Conservation (phyloP, 169 alveolate species). For the Plasmodium blacklocki region DNA sequence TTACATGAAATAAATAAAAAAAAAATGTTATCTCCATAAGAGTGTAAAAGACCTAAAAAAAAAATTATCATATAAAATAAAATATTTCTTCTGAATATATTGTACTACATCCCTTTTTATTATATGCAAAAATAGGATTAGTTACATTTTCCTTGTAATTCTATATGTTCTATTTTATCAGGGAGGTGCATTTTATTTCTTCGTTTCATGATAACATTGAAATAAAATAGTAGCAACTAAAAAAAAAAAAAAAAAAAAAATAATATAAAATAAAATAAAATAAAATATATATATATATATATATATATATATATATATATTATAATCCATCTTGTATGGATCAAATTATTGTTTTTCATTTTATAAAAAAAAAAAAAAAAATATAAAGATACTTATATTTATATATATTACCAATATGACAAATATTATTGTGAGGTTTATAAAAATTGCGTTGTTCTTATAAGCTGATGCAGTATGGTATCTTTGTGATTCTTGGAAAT, state of each 20-base stretch:
- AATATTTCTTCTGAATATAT: too few species aligned
- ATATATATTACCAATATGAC: constrained; percentile 22
- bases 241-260: neutral
- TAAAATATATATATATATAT: neutral
- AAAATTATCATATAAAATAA: too few species aligned
- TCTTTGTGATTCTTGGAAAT: constrained; percentile 12
- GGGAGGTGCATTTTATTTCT: constrained; percentile 32
- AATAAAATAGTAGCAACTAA: constrained; percentile 26
- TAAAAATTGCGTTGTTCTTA: constrained; percentile 39
- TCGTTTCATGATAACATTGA: constrained; percentile 20
- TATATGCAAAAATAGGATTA: neutral
- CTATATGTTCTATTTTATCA: constrained; percentile 29
- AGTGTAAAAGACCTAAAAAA: too few species aligned
- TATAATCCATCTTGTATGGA: too few species aligned
- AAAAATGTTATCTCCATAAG: too few species aligned
- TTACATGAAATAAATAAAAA: too few species aligned
- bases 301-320: neutral
- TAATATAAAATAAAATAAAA: constrained; percentile 6
- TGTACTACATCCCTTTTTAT: too few species aligned
- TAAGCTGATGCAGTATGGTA: constrained; percentile 9
- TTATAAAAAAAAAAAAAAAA: neutral
- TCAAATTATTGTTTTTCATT: too few species aligned
- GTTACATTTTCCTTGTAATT: constrained; percentile 42
- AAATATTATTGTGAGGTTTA: constrained; percentile 32
- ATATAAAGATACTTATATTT: neutral